Base-by-base conservation (phyloP, 495 filamentous ascomycete genomes). In the Hypoxylon trugodes region DNA sequence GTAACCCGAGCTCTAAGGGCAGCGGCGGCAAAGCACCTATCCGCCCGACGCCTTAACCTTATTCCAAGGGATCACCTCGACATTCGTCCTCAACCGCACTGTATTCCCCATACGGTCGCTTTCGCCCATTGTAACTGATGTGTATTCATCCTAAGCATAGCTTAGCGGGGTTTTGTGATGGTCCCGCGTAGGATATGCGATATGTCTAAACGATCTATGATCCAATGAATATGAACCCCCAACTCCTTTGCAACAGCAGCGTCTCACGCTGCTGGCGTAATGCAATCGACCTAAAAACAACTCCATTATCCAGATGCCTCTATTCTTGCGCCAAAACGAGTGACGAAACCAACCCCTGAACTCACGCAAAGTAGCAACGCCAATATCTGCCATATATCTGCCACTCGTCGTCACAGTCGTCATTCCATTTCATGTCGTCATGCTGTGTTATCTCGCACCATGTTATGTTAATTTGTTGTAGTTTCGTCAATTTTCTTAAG, bases 401-500 rank as follows among this genome's bases (percentile, higher is more conserved):
- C 41, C 22, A 8, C 21, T 58, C n/a, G 48, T 15, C 9, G 7
- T 37, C 32, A 43, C 45, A 26, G n/a, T 37, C 30, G 38, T 36
- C 51, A n/a, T 35, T 25, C 15, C 25, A 59, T 43, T 40, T 12
- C 12, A 43, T 24, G 13, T 30, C 52, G 15, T 30, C 33, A 5
- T 24, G 18, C 5, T 25, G 18, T 48, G 15, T 40, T 22, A 24
- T 48, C 21, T 25, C 21, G 28, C 22, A 36, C 13, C 61, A 38
- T 43, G n/a, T 24, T 16, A 28, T 47, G 59, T 41, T 51, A 65
- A 63, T 68, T 57, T 18, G 43, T 68, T 42, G 53, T 47, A 61
- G 43, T 41, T 22, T 69, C 65, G 38, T 72, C 59, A 61, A 81
- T 79, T 28, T 75, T 77, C 53, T 71, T 37, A 12, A 78, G 52